Base-by-base conservation (phyloP, 768 basidiomycete species). In the Calocybe gangraenosa region DNA sequence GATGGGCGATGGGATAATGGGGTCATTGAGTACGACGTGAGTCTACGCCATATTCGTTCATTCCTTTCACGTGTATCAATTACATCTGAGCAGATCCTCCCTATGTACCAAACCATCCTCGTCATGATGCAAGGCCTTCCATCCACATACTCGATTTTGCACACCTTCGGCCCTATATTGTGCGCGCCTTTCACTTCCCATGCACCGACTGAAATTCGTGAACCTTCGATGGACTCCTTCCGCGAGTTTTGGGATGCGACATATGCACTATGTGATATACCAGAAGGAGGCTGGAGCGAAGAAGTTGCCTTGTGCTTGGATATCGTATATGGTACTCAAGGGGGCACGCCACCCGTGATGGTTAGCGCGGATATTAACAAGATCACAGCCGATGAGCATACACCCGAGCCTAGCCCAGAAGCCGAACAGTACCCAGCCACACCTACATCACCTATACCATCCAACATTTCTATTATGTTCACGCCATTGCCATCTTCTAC, bases 61-160 rank as follows among this genome's bases (percentile, higher is more conserved):
- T 28, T 9, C 23, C 23, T 13, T 36, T 40, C 8, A 34, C 52
- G 22, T 54, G 22, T 21, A 38, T 40, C n/a, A n/a, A n/a, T n/a
- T n/a, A n/a, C n/a, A n/a, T n/a, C n/a, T n/a, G n/a, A 48, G 1
- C 51, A 85, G 82, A 71, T 85, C 46, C 57, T 84, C 11, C 73
- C 79, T 0, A 56, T 88, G 40, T 91, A 88, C 53, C 73, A 85
- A 56, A 78, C 74, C 10, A 62, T 74, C 28, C 56, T 87, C 33
- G 53, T 82, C 42, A 65, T 69, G 42, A 66, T 85, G 23, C 75
- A 74, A 47, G 64, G 65, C 2, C 63, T 83, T 2, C 73, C 77
- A 0, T 57, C 55, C 3, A 65, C 62, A 0, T 32, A 65, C 10
- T 54, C 61, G 6, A 65, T 66, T n/a, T 63, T 88, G 21, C 65